A percentile compares a stretch with the other conserved stretches of the same genome.
These are phyloP conservation scores for Blastobotrys mokoenaii DNA, from an alignment of 805 yeast genomes.

Conservation along the genomic window DNA sequence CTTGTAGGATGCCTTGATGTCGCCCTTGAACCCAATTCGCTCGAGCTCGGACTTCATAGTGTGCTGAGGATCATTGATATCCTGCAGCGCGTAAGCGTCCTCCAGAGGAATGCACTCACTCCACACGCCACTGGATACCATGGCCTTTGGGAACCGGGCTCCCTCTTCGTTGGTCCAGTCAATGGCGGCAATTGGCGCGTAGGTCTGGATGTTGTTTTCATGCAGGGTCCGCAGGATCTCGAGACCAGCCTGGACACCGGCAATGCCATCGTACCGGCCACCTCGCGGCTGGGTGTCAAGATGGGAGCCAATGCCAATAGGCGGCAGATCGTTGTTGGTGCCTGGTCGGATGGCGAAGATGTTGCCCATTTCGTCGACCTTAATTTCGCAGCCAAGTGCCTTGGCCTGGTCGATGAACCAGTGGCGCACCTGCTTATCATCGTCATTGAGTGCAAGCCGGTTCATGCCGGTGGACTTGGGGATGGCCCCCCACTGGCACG, in stretches of 20 bases:
- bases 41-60: constrained; percentile 47
- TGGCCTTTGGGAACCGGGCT: constrained; percentile 62
- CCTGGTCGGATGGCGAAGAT: constrained; percentile 63
- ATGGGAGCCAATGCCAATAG: constrained; percentile 67
- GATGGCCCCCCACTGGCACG: constrained; percentile 53
- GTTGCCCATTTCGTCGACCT: constrained; percentile 58
- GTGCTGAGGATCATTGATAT: constrained; percentile 39
- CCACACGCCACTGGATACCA: constrained; percentile 64
- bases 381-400: constrained; percentile 47
- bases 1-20: constrained; percentile 37
- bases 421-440: constrained; percentile 55
- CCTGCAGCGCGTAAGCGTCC: constrained; percentile 42
- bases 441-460: constrained; percentile 52
- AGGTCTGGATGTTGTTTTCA: constrained; percentile 50
- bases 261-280: constrained; percentile 67
- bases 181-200: constrained; percentile 55
- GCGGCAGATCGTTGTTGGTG: constrained; percentile 33
- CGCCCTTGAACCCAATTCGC: constrained; percentile 58
- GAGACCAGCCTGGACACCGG: constrained; percentile 59
- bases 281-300: constrained; percentile 75
- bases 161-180: constrained; percentile 78
- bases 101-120: constrained; percentile 42
- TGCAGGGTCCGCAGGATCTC: constrained; percentile 60
- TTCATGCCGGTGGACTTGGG: constrained; percentile 59
- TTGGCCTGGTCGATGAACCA: constrained; percentile 53